Evolutionary conservation across 768 basidiomycete genomes (phyloP), one percentile per base, ranked within the genome.

Genomic region (Tulasnella calospora): DNA sequence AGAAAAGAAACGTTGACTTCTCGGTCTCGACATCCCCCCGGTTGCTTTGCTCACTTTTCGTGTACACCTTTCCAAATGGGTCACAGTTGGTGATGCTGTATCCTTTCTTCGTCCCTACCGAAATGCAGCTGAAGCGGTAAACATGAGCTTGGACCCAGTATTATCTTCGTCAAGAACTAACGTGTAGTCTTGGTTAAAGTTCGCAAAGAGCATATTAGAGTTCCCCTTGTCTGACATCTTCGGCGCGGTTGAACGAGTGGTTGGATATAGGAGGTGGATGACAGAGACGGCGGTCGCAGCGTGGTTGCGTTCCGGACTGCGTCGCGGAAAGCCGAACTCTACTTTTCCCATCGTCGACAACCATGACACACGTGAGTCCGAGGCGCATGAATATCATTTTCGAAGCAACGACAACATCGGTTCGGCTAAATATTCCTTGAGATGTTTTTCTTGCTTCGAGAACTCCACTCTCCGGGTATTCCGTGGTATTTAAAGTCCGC

Each of bases 161-260:
- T 27, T 33, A 36, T 27, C 57, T 67, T 23, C n/a, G 57, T 40
- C 46, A 17, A 33, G 23, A 30, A 83, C 92, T 77, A 84, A 96
- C 91, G 95, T 95, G 84, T 95, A 96, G 84, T 99, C 96, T 83
- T 99, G 97, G 85, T 99, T 99, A 88, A 98, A 98, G 86, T 96
- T 97, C 71, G 94, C 94, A 81, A 94, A 95, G 61, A 95, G 86
- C 91, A 90, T 89, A 70, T 83, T 79, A 9, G 81, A 75, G 83
- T 86, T 88, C 27, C 61, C 61, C 78, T 81, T 79, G n/a, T 75
- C 74, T 30, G 72, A 46, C 79, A 76, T 76, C 38, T 47, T 55
- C 46, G 74, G 41, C n/a, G 35, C 8, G 15, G 46, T 51, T 74
- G 40, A 36, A 47, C 74, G 74, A 74, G 74, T 74, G 71, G 71